phyloP scores from a whole-genome alignment of 2,329 filamentous ascomycete species.

The Mycogone perniciosa region DNA sequence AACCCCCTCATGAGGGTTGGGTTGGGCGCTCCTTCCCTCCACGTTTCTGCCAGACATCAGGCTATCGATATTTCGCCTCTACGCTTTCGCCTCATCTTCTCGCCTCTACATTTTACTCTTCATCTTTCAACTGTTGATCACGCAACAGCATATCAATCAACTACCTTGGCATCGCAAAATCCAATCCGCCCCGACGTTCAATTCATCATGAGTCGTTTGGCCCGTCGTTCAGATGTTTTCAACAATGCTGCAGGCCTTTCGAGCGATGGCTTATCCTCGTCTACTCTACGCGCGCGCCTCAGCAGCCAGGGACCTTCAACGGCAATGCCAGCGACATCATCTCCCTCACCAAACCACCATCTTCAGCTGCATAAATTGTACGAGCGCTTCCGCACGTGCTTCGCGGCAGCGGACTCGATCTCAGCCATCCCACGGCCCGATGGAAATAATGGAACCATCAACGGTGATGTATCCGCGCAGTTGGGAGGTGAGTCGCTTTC shows the following conservation, averaged over 20 bases:
- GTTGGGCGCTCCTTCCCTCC: too few relatives aligned
- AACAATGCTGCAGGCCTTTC: not conserved
- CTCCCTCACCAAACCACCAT: not conserved
- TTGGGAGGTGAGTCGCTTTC: slow-evolving; percentile 17
- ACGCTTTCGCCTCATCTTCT: too few relatives aligned
- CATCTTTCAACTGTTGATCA: not conserved
- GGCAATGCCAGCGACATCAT: not conserved
- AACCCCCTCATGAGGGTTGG: too few relatives aligned
- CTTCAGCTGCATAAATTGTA: slow-evolving; percentile 14
- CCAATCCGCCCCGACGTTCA: not conserved
- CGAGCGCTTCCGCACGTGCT: slow-evolving; percentile 20
- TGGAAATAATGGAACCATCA: not conserved
- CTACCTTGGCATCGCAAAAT: not conserved
- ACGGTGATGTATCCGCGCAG: slow-evolving; percentile 6
- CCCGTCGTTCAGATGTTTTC: not conserved
- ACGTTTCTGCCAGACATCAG: too few relatives aligned
- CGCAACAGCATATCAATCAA: not conserved
- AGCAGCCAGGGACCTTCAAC: slow-evolving; percentile 18
- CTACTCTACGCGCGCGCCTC: slow-evolving; percentile 24
- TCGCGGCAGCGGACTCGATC: slow-evolving; percentile 7
- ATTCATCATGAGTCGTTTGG: not conserved
- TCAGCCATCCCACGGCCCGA: not conserved
- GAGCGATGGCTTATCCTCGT: slow-evolving; percentile 13
- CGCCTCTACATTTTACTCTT: not conserved
- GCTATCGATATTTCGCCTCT: too few relatives aligned